Conservation (phyloP, 1,284 basidiomycete species). For the Pterula multifida region DNA sequence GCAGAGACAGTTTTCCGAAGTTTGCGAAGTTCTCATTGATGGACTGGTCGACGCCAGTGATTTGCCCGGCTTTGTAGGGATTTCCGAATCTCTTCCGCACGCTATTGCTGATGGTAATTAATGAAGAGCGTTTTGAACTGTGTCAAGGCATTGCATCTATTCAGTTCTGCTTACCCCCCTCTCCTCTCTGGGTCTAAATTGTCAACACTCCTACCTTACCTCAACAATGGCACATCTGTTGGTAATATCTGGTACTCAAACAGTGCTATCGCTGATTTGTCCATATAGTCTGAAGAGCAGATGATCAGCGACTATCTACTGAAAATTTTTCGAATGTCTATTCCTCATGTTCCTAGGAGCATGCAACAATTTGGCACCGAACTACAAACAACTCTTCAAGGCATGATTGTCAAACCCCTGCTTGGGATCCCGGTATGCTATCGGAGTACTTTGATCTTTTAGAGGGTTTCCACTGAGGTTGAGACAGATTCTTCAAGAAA, state of each 20-base stretch:
- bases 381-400: slow-evolving; percentile 69
- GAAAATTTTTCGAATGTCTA: slow-evolving; percentile 75
- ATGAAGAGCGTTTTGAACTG: slow-evolving; percentile 67
- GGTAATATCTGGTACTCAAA: slow-evolving; percentile 13
- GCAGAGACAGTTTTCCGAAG: slow-evolving; percentile 55
- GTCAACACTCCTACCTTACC: slow-evolving; percentile 73
- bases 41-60: slow-evolving; percentile 78
- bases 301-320: slow-evolving; percentile 74
- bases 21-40: slow-evolving; percentile 79
- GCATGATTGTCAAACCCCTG: slow-evolving; percentile 79
- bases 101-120: slow-evolving; percentile 6
- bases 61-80: slow-evolving; percentile 63
- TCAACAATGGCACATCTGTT: slow-evolving; percentile 72
- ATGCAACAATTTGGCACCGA: slow-evolving; percentile 79
- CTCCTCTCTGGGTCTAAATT: slow-evolving; percentile 76
- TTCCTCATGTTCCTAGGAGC: slow-evolving; percentile 83
- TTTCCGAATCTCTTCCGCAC: slow-evolving; percentile 9
- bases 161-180: slow-evolving; percentile 70
- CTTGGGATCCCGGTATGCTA: slow-evolving; percentile 50
- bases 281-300: slow-evolving; percentile 51
- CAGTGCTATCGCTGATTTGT: neutral
- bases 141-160: slow-evolving; percentile 74
- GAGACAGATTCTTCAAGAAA: slow-evolving; percentile 70
- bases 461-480: slow-evolving; percentile 5
- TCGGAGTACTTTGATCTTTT: slow-evolving; percentile 20